Evolutionary conservation across 1,284 basidiomycete species (phyloP).

Genomic region (Boletellus dicymbophilus): DNA sequence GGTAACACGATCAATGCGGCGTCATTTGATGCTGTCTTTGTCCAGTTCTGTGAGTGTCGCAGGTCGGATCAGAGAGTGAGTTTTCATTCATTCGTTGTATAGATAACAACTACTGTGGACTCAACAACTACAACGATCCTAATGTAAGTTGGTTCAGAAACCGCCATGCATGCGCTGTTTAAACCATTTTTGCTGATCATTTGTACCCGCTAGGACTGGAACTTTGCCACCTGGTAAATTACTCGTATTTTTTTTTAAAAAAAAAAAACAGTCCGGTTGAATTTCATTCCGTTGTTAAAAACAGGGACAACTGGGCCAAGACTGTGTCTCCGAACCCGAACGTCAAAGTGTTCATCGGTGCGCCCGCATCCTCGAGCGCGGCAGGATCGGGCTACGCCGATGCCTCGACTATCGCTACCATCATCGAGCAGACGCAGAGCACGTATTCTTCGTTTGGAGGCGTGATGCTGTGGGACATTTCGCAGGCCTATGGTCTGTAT

Average conservation of each 20-base stretch:
- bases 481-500: conserved; percentile 50
- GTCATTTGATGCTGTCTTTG: conserved; percentile 62
- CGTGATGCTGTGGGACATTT: conserved; percentile 70
- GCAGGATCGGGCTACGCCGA: conserved; percentile 56
- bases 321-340: conserved; percentile 56
- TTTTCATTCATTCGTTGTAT: background rate
- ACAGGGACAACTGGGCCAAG: conserved; percentile 67
- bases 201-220: conserved; percentile 55
- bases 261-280: too few species aligned
- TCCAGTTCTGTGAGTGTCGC: conserved; percentile 51
- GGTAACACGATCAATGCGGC: conserved; percentile 56
- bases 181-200: too few species aligned
- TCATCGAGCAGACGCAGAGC: conserved; percentile 45
- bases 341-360: conserved; percentile 66
- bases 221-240: conserved; percentile 53
- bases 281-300: too few species aligned
- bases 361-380: conserved; percentile 52
- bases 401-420: conserved; percentile 44
- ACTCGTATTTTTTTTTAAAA: too few species aligned
- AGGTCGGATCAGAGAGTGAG: background rate
- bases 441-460: conserved; percentile 68
- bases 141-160: conserved; percentile 36
- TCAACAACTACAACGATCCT: conserved; percentile 44
- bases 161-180: background rate
- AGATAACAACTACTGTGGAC: conserved; percentile 64